These are phyloP conservation scores for Candida patagonica DNA, from an alignment of 805 yeast genomes.

Conservation along the genomic window DNA sequence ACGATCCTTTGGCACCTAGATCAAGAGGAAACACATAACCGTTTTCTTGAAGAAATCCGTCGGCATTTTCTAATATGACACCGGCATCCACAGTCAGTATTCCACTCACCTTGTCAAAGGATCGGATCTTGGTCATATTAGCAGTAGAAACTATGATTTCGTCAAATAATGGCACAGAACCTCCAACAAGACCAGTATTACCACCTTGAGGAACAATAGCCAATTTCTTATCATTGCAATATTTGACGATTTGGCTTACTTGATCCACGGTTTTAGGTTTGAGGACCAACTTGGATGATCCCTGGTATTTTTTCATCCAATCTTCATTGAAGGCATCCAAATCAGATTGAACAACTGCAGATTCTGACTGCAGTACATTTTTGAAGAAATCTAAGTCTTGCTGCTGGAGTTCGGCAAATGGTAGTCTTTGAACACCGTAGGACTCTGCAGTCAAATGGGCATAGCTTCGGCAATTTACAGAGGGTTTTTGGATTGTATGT, in stretches of 20 bases:
- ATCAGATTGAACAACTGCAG: constrained; percentile 29
- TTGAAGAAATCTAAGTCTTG: constrained; percentile 55
- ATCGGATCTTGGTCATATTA: constrained; percentile 65
- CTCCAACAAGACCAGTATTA: constrained; percentile 93
- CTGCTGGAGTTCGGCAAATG: constrained; percentile 43
- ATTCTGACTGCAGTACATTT: constrained; percentile 43
- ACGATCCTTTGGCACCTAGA: constrained; percentile 93
- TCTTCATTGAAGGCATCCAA: constrained; percentile 63
- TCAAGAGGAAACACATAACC: constrained; percentile 91
- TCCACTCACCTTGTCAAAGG: constrained; percentile 76
- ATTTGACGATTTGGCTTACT: constrained; percentile 63
- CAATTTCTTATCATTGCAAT: constrained; percentile 65
- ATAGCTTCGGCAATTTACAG: neutral
- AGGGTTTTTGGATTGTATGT: neutral
- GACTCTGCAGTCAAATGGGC: constrained; percentile 55
- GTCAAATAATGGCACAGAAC: constrained; percentile 85
- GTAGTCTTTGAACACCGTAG: constrained; percentile 45
- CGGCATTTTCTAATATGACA: constrained; percentile 78
- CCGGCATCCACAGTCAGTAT: constrained; percentile 88
- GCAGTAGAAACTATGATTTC: constrained; percentile 70
- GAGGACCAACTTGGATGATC: constrained; percentile 72
- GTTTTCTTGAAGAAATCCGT: constrained; percentile 61
- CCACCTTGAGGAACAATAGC: constrained; percentile 98
- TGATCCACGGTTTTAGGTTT: constrained; percentile 78
- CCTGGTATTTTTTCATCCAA: constrained; percentile 89